Conservation (phyloP, 129 eudicot genomes). For the Artemisia tridentata region DNA sequence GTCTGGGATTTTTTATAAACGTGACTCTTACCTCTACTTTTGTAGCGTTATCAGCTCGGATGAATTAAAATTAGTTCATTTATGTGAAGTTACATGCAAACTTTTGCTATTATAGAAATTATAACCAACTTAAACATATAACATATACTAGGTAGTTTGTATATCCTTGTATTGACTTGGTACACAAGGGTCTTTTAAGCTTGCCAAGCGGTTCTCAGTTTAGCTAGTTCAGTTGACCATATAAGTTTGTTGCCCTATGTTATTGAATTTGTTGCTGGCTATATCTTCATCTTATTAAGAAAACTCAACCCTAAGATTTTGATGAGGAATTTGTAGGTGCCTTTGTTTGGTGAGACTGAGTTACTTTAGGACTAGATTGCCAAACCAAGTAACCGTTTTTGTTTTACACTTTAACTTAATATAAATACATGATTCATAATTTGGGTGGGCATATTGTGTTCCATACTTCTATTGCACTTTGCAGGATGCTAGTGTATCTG, state of each 20-base stretch:
- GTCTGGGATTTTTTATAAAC: background rate
- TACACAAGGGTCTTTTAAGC: background rate
- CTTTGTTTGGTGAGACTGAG: background rate
- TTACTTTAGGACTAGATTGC: background rate
- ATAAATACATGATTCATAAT: background rate
- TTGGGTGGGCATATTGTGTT: background rate
- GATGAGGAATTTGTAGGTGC: background rate
- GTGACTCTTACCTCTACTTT: constrained; percentile 10
- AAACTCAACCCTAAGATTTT: background rate
- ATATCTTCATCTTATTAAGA: background rate
- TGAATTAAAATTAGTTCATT: background rate
- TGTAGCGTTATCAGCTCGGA: background rate
- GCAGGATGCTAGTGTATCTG: background rate
- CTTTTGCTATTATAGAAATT: background rate
- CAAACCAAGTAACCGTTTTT: background rate
- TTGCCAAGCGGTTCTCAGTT: constrained; percentile 8
- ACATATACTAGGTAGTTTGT: background rate
- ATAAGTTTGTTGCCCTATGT: background rate
- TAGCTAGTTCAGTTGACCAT: constrained; percentile 4
- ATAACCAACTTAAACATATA: background rate
- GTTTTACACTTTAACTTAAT: background rate
- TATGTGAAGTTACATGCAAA: background rate
- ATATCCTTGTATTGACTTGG: background rate
- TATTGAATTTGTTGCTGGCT: background rate
- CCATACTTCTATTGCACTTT: background rate